A percentile compares a stretch with the other conserved stretches of the same genome.
These are phyloP conservation scores for Pseudogymnoascus sp. DNA, from an alignment of 2,329 filamentous ascomycete genomes.

Conservation along the genomic window DNA sequence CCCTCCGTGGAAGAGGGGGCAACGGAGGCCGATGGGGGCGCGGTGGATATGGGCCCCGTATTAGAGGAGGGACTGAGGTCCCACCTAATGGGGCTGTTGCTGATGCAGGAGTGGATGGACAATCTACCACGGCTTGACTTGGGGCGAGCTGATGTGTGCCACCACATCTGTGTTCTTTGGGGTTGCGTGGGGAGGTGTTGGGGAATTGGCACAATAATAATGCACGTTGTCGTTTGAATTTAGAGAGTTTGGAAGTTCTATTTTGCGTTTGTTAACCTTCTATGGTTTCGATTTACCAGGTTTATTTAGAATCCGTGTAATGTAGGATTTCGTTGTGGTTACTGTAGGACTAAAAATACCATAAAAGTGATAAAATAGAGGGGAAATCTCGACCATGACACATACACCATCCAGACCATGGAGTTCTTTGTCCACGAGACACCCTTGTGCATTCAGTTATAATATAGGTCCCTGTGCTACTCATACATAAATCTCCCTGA, in stretches of 20 bases:
- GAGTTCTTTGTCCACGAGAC: neutral
- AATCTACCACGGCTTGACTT: neutral
- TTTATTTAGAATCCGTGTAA: neutral
- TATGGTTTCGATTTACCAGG: neutral
- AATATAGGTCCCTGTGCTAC: neutral
- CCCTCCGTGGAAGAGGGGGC: neutral
- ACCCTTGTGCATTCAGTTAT: neutral
- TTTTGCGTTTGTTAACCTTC: neutral
- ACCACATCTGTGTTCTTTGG: neutral
- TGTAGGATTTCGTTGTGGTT: neutral
- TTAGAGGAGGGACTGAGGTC: neutral
- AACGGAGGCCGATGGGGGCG: neutral
- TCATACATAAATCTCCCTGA: neutral
- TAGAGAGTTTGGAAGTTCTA: neutral
- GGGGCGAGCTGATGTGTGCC: neutral
- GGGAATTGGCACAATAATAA: neutral
- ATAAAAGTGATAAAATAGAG: neutral
- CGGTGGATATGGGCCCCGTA: neutral
- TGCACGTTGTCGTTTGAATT: neutral
- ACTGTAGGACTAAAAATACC: too few species aligned
- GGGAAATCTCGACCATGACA: neutral
- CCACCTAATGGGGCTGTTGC: neutral
- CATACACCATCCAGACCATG: too few species aligned
- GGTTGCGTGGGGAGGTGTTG: neutral
- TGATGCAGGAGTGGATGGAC: neutral